Percentiles rank a stretch among this genome's conserved stretches.
These are phyloP conservation scores for Cyberlindnera mycetangii DNA, from an alignment of 805 yeast species.

Conservation along the genomic window DNA sequence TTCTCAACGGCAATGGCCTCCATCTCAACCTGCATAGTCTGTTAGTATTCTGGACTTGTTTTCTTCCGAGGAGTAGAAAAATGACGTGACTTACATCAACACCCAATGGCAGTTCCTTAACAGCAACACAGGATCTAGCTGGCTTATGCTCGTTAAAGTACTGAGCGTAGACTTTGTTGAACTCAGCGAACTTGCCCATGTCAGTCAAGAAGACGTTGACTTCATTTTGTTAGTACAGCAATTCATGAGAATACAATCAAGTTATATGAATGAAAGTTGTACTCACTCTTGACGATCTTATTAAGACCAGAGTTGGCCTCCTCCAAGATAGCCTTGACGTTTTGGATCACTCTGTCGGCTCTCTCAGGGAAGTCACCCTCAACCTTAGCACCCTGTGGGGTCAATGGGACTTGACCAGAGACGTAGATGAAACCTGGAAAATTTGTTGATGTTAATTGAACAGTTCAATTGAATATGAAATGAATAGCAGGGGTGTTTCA, in stretches of 20 bases:
- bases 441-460: not conserved
- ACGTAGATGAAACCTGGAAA: slow-evolving; percentile 71
- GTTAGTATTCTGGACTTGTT: slow-evolving; percentile 12
- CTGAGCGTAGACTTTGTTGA: slow-evolving; percentile 80
- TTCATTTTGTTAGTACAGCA: slow-evolving; percentile 16
- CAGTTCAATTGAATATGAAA: not conserved
- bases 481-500: too few relatives aligned
- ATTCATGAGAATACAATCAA: not conserved
- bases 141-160: slow-evolving; percentile 81
- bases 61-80: too few relatives aligned
- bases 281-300: slow-evolving; percentile 71
- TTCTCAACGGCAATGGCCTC: slow-evolving; percentile 88
- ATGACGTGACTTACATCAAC: slow-evolving; percentile 44
- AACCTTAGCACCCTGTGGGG: slow-evolving; percentile 75
- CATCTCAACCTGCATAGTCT: slow-evolving; percentile 55
- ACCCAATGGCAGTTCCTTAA: slow-evolving; percentile 84
- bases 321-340: slow-evolving; percentile 68
- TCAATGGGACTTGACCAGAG: slow-evolving; percentile 93
- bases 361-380: slow-evolving; percentile 74
- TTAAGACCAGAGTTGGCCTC: slow-evolving; percentile 84
- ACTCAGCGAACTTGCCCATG: slow-evolving; percentile 78
- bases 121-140: slow-evolving; percentile 98
- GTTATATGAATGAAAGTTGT: not conserved
- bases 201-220: slow-evolving; percentile 85
- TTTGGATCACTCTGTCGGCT: slow-evolving; percentile 70